Base-by-base conservation (phyloP, 2,329 filamentous ascomycete genomes). In the Macroventuria anomochaeta region DNA sequence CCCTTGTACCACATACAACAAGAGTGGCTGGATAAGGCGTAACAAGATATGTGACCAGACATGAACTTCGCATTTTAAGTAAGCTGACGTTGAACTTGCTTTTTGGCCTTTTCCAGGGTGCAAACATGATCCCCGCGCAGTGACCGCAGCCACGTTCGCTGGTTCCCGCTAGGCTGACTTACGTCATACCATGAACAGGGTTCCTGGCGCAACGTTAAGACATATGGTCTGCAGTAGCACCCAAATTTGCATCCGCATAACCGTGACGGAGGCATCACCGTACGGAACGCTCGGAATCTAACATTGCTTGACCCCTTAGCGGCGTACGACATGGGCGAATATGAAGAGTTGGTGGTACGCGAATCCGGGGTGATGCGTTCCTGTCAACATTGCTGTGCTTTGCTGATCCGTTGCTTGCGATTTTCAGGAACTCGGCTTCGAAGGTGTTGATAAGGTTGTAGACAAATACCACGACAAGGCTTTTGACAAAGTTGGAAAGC, bases 401-500 rank as follows among this genome's bases (percentile, higher is more conserved):
- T 46, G 53, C 60, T 63, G 56, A 64, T 58, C 46, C 13, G 36
- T 26, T 34, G 11, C 42, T 43, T 33, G 47, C 32, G 29, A 20
- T 10, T 10, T 34, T 48, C 46, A 75, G 72, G 72, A 75, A 57
- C 68, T 75, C 7, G 72, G 72, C 2, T 67, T 73, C 33, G 67
- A 70, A 53, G 69, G 69, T n/a, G 53, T 74, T 5, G 66, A 74
- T 43, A 62, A 54, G 15, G 54, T 67, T 25, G 59, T 67, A 17
- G 52, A 68, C 31, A 70, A 67, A 28, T 70, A 71, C 38, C 68
- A 68, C 55, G 70, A 74, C 32, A 60, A 53, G 17, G 56, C 65
- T 6, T 65, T 62, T 46, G 64, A 64, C 10, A 59, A 29, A 39
- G 46, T 65, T 37, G 55, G 39, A 46, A 65, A 54, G 48, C 55